These are phyloP conservation scores for Grigorovia humatica DNA, from an alignment of 805 yeast genomes.

Conservation along the genomic window DNA sequence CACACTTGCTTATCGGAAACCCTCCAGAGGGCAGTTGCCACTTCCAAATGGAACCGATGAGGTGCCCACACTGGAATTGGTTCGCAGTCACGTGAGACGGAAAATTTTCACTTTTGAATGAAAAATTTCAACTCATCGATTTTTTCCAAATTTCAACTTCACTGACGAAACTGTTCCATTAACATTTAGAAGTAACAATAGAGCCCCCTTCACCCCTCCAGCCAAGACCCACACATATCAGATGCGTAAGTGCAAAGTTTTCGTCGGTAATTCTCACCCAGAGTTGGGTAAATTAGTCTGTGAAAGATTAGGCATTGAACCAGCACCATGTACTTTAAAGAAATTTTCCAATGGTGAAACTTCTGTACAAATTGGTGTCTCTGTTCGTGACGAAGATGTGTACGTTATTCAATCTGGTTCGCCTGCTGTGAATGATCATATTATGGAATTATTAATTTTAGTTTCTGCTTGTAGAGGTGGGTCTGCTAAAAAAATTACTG, in stretches of 20 bases:
- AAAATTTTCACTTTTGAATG: too few relatives aligned
- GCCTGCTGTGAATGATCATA: conserved; percentile 79
- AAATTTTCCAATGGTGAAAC: conserved; percentile 98
- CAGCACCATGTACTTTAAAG: conserved; percentile 84
- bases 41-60: not conserved
- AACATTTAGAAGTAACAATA: not conserved
- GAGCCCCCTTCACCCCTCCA: not conserved
- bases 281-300: conserved; percentile 87
- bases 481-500: conserved; percentile 91
- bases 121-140: not conserved
- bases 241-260: conserved; percentile 96
- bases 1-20: too few relatives aligned
- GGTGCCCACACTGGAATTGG: not conserved
- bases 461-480: conserved; percentile 97
- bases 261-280: conserved; percentile 95
- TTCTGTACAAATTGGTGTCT: conserved; percentile 86
- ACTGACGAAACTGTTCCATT: not conserved
- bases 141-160: not conserved
- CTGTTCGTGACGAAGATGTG: conserved; percentile 95
- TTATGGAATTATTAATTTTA: conserved; percentile 89
- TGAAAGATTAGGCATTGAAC: conserved; percentile 80
- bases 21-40: too few relatives aligned
- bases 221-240: not conserved
- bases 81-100: not conserved
- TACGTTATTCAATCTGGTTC: conserved; percentile 88